These are phyloP conservation scores for Globisporangium viniferum DNA, from an alignment of 352 stramenopile species.

Conservation along the genomic window DNA sequence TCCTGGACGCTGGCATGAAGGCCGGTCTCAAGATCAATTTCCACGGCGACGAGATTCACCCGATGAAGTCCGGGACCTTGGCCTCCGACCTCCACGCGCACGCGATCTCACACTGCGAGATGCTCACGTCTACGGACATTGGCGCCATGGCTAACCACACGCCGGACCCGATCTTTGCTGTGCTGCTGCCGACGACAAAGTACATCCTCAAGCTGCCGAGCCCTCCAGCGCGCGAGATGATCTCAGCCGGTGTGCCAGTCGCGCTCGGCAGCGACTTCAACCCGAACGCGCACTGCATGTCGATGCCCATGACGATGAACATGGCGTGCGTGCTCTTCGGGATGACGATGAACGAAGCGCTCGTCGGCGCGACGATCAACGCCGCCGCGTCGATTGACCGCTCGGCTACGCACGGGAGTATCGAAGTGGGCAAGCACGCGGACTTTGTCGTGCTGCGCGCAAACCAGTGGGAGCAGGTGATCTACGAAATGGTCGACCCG, in stretches of 20 bases:
- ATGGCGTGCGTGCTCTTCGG: conserved; percentile 81
- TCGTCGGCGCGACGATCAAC: conserved; percentile 82
- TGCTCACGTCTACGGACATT: conserved; percentile 66
- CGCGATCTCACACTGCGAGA: conserved; percentile 76
- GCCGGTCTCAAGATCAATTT: conserved; percentile 81
- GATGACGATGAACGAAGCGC: conserved; percentile 85
- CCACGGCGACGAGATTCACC: conserved; percentile 77
- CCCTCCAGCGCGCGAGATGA: conserved; percentile 70
- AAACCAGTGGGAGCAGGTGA: conserved; percentile 77
- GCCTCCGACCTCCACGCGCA: conserved; percentile 54
- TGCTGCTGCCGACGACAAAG: conserved; percentile 82
- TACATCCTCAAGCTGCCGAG: conserved; percentile 79
- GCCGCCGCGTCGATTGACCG: conserved; percentile 78
- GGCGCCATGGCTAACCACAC: conserved; percentile 55
- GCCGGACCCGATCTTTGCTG: conserved; percentile 58
- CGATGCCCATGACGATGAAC: conserved; percentile 87
- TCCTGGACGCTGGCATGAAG: conserved; percentile 60
- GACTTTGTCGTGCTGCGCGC: conserved; percentile 70
- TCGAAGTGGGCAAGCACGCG: conserved; percentile 74
- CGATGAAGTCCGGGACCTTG: conserved; percentile 65
- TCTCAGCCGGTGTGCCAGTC: conserved; percentile 56
- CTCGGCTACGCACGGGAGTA: conserved; percentile 65
- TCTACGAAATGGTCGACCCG: conserved; percentile 84
- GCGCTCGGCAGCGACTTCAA: conserved; percentile 85
- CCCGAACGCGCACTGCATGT: conserved; percentile 83